Conservation (phyloP, 805 yeast genomes). For the Hanseniaspora pseudoguilliermondii region DNA sequence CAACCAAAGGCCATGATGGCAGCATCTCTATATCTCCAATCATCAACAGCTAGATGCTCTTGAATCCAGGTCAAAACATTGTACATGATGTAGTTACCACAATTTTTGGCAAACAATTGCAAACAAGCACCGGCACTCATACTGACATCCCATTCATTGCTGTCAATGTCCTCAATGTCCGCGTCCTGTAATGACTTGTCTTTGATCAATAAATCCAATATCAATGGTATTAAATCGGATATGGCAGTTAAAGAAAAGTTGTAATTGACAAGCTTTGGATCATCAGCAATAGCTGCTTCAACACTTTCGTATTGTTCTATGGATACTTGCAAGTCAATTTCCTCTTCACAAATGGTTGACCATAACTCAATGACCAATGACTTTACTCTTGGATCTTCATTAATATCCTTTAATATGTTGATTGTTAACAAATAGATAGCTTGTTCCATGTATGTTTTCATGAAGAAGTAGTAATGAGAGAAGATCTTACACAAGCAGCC, state of each 20-base stretch:
- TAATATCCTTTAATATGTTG: conserved; percentile 67
- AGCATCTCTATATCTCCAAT: conserved; percentile 89
- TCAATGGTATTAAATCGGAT: conserved; percentile 74
- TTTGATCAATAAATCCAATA: conserved; percentile 63
- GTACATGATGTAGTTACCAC: conserved; percentile 73
- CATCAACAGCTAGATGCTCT: conserved; percentile 41
- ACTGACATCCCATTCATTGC: conserved; percentile 93
- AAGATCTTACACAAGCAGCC: conserved; percentile 89
- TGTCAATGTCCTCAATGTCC: conserved; percentile 63
- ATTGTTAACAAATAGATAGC: conserved; percentile 86
- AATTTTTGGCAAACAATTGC: conserved; percentile 82
- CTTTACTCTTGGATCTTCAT: conserved; percentile 65
- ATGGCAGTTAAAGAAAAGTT: conserved; percentile 80
- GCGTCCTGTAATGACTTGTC: not conserved
- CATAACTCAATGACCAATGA: conserved; percentile 99
- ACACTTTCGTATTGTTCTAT: conserved; percentile 41
- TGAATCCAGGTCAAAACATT: conserved; percentile 79
- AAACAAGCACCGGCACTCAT: conserved; percentile 99
- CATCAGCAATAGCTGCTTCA: conserved; percentile 16
- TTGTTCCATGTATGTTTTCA: conserved; percentile 94
- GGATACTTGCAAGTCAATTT: conserved; percentile 63
- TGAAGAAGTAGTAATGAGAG: conserved; percentile 74
- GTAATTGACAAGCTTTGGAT: conserved; percentile 41
- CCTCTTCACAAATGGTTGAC: conserved; percentile 99
- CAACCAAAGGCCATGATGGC: conserved; percentile 99